Evolutionary conservation across 2,329 filamentous ascomycete genomes (phyloP), one percentile per base, ranked within the genome.

Genomic region (Podosphaera fusca): DNA sequence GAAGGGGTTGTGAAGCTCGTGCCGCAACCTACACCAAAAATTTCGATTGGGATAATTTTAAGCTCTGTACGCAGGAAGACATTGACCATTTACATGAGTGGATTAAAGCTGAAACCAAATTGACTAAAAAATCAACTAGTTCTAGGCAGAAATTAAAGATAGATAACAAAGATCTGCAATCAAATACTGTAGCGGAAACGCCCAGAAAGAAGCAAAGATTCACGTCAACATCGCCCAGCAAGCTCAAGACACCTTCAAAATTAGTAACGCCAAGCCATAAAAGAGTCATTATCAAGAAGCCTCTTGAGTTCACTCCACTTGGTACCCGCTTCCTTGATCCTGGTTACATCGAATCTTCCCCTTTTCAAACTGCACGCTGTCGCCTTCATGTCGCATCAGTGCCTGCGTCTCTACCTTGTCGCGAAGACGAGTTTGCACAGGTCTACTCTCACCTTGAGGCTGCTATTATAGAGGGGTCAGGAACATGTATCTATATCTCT

Each of bases 401-500:
- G 2, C 92, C 92, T 0, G 77, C 83, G 10, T 87, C 86, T 50
- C 76, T 98, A 4, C 92, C 92, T 8, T 96, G 92, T 67, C 83
- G 92, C 60, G 90, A 95, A 66, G 80, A 80, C 38, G 94, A 98
- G 67, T 98, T 98, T 69, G 80, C 82, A 8, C 81, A 86, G 1
- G 92, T 98, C 5, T 95, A 96, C 67, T 86, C 86, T 3, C 87
- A 96, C 68, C 81, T 98, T 38, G 89, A 95, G 67, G 85, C 87
- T 6, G 92, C 94, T 56, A 98, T 98, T 66, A 84, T 84, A 12
- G 90, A 95, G 62, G 92, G 90, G 21, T 86, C 85, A 1, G 94
- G 94, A 12, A 86, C 90, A 35, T 98, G 94, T 69, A 96, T 98
- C 66, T 98, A 98, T 70, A 98, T 98, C 59, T 96, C 92, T 0